Base-by-base conservation (phyloP, 2,329 filamentous ascomycete genomes). In the Diaporthe sp. region DNA sequence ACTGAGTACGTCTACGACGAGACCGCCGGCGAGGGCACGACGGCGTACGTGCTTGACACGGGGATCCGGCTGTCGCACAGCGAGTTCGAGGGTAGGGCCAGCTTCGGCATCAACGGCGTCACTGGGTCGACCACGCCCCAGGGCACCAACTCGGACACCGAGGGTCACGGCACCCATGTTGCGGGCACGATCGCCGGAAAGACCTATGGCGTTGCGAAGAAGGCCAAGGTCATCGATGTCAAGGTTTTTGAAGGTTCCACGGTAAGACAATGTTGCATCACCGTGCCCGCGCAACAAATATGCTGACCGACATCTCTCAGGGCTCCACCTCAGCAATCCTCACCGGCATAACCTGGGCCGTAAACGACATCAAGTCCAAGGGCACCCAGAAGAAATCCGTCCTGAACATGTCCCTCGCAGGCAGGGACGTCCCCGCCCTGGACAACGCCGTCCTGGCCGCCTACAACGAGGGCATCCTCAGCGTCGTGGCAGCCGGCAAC, bases 31-130 rank as follows among this genome's bases (percentile, higher is more conserved):
- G 39, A 61, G 9, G 77, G 74, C 27, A 77, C 75, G 15, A 85
- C 82, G 72, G 80, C 83, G 42, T 88, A 87, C 76, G 76, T 88
- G 30, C 80, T 88, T 68, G 86, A 88, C 78, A 86, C 83, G 5
- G 86, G 86, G 55, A 83, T 87, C 68, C 79, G 79, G 58, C 82
- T 79, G n/a, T 50, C 78, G 6, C 86, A 88, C 77, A 22, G 51
- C 1, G 53, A 81, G n/a, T 82, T 81, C 37, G 77, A 71, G 22
- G 78, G 78, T 25, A 79, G 81, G 51, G 82, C 81, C 15, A 70
- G 71, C 44, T 80, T 78, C 61, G 81, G 80, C 70, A 73, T 76
- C 73, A 83, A 83, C 74, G 78, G 77, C 47, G 55, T 78, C 35
- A 37, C 47, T 10, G 47, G 19, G 9, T 68, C 63, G 44, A 53